Evolutionary conservation across 768 basidiomycete genomes (phyloP), one percentile per base, ranked within the genome.

Genomic region (Sarcodon sp.): DNA sequence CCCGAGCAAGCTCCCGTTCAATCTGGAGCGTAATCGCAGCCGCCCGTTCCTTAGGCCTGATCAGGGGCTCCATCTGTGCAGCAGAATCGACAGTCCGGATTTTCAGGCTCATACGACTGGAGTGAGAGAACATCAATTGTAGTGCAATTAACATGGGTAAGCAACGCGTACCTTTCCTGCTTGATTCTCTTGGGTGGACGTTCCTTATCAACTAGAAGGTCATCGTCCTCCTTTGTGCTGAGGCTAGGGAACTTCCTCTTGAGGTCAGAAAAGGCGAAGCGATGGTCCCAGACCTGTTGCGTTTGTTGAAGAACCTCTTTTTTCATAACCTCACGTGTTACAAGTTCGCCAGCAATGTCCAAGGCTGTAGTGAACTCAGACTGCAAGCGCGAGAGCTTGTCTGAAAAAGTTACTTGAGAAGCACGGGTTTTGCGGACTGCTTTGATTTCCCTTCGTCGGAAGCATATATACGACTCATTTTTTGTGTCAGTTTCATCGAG

Each of bases 401-500:
- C 94, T 11, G 91, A 83, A 13, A 83, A 89, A 1, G 86, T 84
- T 8, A 80, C 81, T 58, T 98, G 93, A 1, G 85, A 85, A 11
- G 91, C 83, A 7, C 94, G 80, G 7, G 94, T 97, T 68, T 98
- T 98, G 52, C 96, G 81, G 41, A 89, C 77, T 3, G 88, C 81
- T 62, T 98, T 98, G 64, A 86, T 83, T 61, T 98, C 94, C 47
- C 93, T 83, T 51, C 92, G 76, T 35, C 96, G 80, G 74, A 99
- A 99, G 65, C 96, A 99, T 41, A 97, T 86, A 53, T 97, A 98
- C 0, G 94, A 93, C 57, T 94, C 92, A 48, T 88, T 90, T 54
- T 75, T 74, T 43, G 82, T 82, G 61, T 96, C 91, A 15, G 84
- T 75, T 66, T 97, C 93, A 61, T 98, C 92, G 57, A 77, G 83